A percentile compares a stretch with the other conserved stretches of the same genome.
Conservation (phyloP, 192 early-diverging fungal species). For the Coemansia sp. region DNA sequence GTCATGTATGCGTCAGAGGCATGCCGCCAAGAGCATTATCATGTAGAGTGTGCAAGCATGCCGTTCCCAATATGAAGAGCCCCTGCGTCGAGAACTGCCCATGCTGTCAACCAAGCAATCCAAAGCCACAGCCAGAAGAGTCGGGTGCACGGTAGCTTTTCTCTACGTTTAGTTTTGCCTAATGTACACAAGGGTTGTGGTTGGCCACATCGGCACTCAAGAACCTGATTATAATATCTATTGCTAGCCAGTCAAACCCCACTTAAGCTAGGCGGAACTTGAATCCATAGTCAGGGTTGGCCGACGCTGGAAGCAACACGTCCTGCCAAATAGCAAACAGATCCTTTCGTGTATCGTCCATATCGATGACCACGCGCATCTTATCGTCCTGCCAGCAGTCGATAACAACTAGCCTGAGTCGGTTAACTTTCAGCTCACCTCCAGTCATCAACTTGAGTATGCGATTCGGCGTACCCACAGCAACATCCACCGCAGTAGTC, state of each 20-base stretch:
- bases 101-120: neutral
- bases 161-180: too few species aligned
- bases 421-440: conserved; percentile 31
- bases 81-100: neutral
- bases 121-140: neutral
- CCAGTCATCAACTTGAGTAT: conserved; percentile 36
- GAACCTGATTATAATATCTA: neutral
- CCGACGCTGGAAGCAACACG: conserved; percentile 31
- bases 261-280: conserved; percentile 37
- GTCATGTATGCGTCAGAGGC: neutral
- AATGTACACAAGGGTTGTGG: neutral
- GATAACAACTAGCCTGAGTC: conserved; percentile 37
- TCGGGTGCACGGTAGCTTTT: neutral
- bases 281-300: conserved; percentile 37
- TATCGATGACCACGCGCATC: conserved; percentile 51
- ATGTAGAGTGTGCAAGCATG: neutral
- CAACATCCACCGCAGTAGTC: conserved; percentile 24
- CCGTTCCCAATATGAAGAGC: neutral
- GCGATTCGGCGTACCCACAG: conserved; percentile 50
- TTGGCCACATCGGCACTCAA: neutral
- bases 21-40: neutral
- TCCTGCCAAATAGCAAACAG: conserved; percentile 50
- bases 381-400: conserved; percentile 54
- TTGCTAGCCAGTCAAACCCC: too few species aligned
- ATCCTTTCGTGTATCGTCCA: conserved; percentile 46